A percentile compares a stretch with the other conserved stretches of the same genome.
These are phyloP conservation scores for Cymbopogon citratus DNA, from an alignment of 176 grass and related monocot species.

Conservation along the genomic window DNA sequence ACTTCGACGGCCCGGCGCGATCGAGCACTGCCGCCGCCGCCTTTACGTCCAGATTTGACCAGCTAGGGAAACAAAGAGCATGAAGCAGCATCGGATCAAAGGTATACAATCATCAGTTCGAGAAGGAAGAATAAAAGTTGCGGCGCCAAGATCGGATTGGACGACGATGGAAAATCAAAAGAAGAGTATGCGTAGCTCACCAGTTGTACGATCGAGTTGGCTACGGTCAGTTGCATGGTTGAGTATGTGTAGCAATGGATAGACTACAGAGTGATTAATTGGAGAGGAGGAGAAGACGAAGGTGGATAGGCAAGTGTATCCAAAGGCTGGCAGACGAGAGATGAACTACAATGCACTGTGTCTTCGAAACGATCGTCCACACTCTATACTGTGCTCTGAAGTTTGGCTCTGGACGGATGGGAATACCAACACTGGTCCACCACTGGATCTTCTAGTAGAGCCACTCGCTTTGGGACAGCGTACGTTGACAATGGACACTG, in stretches of 20 bases:
- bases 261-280: background rate
- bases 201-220: background rate
- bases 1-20: background rate
- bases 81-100: background rate
- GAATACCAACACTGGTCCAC: background rate
- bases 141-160: background rate
- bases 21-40: background rate
- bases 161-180: background rate
- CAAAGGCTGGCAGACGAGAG: background rate
- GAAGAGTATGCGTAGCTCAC: background rate
- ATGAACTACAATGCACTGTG: background rate
- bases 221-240: background rate
- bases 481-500: background rate
- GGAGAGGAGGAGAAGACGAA: background rate
- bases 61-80: background rate
- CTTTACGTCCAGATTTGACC: conserved; percentile 8
- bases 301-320: background rate
- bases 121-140: background rate
- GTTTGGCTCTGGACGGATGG: background rate
- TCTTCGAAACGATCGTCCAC: background rate
- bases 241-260: background rate
- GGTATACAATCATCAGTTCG: background rate
- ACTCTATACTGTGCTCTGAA: background rate
- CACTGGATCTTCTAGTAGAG: background rate
- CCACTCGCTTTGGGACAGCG: too few relatives aligned